Evolutionary conservation across 169 alveolate species (phyloP).

Genomic region (Plasmodium coatneyi): DNA sequence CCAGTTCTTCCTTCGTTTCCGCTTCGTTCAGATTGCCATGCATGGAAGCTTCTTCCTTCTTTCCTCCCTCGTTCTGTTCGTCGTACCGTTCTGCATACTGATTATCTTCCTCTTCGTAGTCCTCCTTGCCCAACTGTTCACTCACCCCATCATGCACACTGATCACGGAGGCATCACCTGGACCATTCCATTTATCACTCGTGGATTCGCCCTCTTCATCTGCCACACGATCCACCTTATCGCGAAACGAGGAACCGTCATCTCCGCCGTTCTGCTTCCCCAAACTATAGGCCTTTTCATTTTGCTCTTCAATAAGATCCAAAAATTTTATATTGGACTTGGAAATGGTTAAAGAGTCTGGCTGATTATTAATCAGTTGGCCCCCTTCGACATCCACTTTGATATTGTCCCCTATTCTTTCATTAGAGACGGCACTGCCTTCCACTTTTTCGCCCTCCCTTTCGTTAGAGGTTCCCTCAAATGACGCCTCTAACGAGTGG

Average conservation of each 20-base stretch:
- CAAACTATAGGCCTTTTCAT: background rate
- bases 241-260: background rate
- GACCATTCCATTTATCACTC: background rate
- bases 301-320: slow-evolving; percentile 9
- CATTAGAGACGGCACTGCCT: background rate
- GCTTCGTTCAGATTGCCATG: background rate
- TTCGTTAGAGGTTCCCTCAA: background rate
- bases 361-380: background rate
- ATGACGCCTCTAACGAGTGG: background rate
- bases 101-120: background rate
- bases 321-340: slow-evolving; percentile 30
- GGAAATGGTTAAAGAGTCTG: background rate
- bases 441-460: background rate
- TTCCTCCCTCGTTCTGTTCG: background rate
- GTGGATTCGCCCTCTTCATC: background rate
- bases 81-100: background rate
- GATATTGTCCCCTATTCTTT: background rate
- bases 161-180: background rate
- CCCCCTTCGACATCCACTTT: background rate
- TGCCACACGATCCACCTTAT: background rate
- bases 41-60: background rate
- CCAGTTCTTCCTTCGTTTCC: background rate
- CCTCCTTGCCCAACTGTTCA: background rate
- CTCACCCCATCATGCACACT: background rate
- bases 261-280: background rate